These are phyloP conservation scores for Jatropha podagrica DNA, from an alignment of 441 rosid genomes.

Conservation along the genomic window DNA sequence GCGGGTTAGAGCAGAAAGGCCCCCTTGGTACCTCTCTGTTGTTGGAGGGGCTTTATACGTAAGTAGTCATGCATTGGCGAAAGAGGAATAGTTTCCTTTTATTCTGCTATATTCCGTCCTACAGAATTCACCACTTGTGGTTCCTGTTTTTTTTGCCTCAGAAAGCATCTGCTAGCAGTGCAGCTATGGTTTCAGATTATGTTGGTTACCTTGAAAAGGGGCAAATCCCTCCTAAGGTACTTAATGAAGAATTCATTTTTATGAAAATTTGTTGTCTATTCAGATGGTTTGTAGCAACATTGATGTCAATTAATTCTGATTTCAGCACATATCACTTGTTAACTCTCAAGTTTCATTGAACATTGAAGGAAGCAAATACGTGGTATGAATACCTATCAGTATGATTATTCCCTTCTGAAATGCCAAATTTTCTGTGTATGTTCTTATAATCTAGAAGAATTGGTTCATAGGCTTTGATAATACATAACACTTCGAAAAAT, in stretches of 20 bases:
- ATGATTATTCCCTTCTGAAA: conserved; percentile 15
- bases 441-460: conserved; percentile 15
- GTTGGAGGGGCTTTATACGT: conserved; percentile 99
- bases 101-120: neutral
- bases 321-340: conserved; percentile 96
- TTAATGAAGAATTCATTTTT: conserved; percentile 6
- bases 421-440: conserved; percentile 14
- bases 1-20: conserved; percentile 99
- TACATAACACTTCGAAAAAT: conserved; percentile 25
- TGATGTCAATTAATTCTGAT: conserved; percentile 28
- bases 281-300: conserved; percentile 15
- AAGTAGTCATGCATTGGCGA: conserved; percentile 34
- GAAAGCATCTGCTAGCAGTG: conserved; percentile 98
- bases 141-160: conserved; percentile 37
- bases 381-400: conserved; percentile 47
- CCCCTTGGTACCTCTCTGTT: conserved; percentile 99
- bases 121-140: conserved; percentile 3
- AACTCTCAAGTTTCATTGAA: conserved; percentile 97
- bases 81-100: neutral
- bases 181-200: conserved; percentile 97
- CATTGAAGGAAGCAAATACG: conserved; percentile 99
- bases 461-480: conserved; percentile 19
- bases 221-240: conserved; percentile 99
- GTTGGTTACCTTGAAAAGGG: conserved; percentile 99
- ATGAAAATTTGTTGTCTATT: neutral